Evolutionary conservation across 768 basidiomycete genomes (phyloP), one percentile per base, ranked within the genome.

Genomic region (Inosperma sp.): DNA sequence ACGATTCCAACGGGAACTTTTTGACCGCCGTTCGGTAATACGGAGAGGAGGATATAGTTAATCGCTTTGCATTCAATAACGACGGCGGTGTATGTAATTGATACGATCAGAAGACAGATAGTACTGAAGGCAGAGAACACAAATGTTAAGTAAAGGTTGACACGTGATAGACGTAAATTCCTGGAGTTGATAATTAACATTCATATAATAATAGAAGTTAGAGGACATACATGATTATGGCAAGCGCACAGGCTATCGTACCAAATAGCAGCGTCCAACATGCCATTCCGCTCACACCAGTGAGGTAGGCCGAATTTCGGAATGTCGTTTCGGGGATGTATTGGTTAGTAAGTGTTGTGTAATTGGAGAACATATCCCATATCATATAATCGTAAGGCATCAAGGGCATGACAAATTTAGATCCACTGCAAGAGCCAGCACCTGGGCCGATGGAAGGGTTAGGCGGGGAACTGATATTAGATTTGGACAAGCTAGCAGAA

Each of bases 21-120:
- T 31, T n/a, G 30, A 31, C n/a, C n/a, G 8, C 8, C 30, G n/a
- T n/a, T n/a, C n/a, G n/a, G n/a, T n/a, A n/a, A n/a, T 31, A 31
- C 30, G 8, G 30, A 31, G 8, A 31, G 8, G n/a, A n/a, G n/a
- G 30, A 31, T 8, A 8, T 8, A 31, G 30, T 31, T 31, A 8
- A 31, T 31, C 30, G 30, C 30, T 31, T 31, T 31, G 30, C 30
- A n/a, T n/a, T n/a, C n/a, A n/a, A n/a, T 78, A 43, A 91, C 74
- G 46, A 88, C 72, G 37, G 81, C 77, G 4, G 89, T 89, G 89
- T 89, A 92, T 53, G 90, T 81, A 37, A 79, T 75, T 13, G 82
- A 82, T 19, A 80, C 86, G 34, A 84, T 80, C 42, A 92, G 72
- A 41, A 89, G 64, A 47, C 88, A 72, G 9, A 86, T 36, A 48